These are phyloP conservation scores for Kwoniella newhampshirensis DNA, from an alignment of 768 basidiomycete species.

Conservation along the genomic window DNA sequence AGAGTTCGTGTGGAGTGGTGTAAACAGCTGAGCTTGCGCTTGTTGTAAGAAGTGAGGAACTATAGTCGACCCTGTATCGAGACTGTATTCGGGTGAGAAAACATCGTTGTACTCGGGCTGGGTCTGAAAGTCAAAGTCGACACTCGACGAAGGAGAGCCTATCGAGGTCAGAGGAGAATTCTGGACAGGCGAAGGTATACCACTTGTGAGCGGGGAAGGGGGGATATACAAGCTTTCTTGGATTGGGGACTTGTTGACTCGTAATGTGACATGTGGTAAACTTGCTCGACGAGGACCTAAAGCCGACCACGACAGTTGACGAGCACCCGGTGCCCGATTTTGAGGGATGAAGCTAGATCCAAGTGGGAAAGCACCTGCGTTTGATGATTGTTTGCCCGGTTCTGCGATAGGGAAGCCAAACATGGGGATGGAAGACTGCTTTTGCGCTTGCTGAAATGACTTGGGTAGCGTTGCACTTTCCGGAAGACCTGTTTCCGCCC, in stretches of 20 bases:
- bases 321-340: background rate
- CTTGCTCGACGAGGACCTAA: background rate
- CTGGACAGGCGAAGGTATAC: background rate
- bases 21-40: conserved; percentile 8
- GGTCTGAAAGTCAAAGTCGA: conserved; percentile 7
- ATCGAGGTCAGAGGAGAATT: background rate
- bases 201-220: background rate
- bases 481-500: background rate
- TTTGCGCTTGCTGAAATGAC: too few species aligned
- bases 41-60: conserved; percentile 1
- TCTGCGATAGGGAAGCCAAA: too few species aligned
- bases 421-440: too few species aligned
- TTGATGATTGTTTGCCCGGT: too few species aligned
- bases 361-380: too few species aligned
- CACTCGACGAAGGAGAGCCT: background rate
- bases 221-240: background rate
- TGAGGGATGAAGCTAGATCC: too few species aligned
- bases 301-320: conserved; percentile 12
- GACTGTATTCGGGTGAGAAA: conserved; percentile 10
- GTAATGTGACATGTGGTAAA: conserved; percentile 3
- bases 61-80: background rate
- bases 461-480: too few species aligned
- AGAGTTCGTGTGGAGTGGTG: conserved; percentile 8
- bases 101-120: conserved; percentile 13
- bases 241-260: background rate